Base-by-base conservation (phyloP, 768 basidiomycete species). In the Glaciozyma martinii region DNA sequence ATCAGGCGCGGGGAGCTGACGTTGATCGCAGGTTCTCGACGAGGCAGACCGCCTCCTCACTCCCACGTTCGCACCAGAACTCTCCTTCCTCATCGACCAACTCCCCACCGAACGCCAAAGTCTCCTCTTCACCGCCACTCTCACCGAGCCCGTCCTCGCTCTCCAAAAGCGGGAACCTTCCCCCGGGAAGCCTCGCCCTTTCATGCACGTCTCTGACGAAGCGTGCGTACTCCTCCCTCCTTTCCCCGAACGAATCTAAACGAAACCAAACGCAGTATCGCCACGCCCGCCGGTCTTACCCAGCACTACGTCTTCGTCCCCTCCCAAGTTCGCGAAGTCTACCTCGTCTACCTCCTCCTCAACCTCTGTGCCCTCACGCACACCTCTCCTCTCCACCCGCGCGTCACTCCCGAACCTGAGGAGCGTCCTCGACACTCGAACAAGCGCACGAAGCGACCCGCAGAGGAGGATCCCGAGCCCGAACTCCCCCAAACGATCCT, bases 401-500 rank as follows among this genome's bases (percentile, higher is more conserved):
- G 79, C 88, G 49, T 12, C 33, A 56, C 10, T 8, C 23, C 58
- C 6, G n/a, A 23, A 21, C 30, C 32, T 9, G 44, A 32, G 18
- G 30, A 59, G 25, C 15, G 30, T 12, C 58, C 21, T 33, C 18
- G 56, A 10, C 33, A 29, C 37, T 43, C 33, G 15, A 42, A 37
- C 18, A 74, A 70, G 62, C 77, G 63, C 68, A 70, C 63, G 33
- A 65, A 61, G 52, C 53, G 67, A 12, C 81, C 82, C 18, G 80
- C 81, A 7, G 81, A 82, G 29, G 80, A 84, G 42, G 72, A 75
- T 16, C 80, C 82, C 47, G 54, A 67, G 5, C 70, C 72, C 7
- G 86, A 88, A 68, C 90, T 93, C 3, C 95, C 95, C 23, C 89
- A 92, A 2, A 98, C 93, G 27, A 97, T 99, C 71, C 90, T 99